phyloP scores from a whole-genome alignment of 208 protist genomes.

The Entamoeba invadens region DNA sequence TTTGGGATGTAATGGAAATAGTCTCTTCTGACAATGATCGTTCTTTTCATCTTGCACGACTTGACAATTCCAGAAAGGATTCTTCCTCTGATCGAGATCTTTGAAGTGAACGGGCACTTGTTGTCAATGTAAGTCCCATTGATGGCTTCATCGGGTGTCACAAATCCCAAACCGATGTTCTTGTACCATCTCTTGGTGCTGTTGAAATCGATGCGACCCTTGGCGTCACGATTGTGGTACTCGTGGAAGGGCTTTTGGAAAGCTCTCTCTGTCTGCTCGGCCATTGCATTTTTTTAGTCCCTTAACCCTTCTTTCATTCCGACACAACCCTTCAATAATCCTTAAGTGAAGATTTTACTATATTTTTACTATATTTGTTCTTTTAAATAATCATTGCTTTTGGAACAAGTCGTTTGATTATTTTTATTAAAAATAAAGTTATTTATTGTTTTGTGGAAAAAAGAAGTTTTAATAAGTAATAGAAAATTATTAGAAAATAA shows the following conservation, averaged over 20 bases:
- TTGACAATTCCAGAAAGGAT: constrained; percentile 88
- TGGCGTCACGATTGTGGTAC: constrained; percentile 32
- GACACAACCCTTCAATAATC: too few relatives aligned
- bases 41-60: constrained; percentile 92
- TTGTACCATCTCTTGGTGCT: constrained; percentile 70
- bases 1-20: constrained; percentile 99
- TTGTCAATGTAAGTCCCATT: constrained; percentile 97
- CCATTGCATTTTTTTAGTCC: neutral
- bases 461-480: too few relatives aligned
- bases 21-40: constrained; percentile 89
- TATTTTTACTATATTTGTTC: too few relatives aligned
- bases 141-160: constrained; percentile 77
- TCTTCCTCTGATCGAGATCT: constrained; percentile 94
- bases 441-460: too few relatives aligned
- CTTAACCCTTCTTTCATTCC: neutral
- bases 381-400: too few relatives aligned
- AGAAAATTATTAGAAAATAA: too few relatives aligned
- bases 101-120: constrained; percentile 99
- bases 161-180: constrained; percentile 93
- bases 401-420: too few relatives aligned
- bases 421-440: too few relatives aligned
- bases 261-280: constrained; percentile 51
- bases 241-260: constrained; percentile 68
- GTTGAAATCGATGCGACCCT: constrained; percentile 37
- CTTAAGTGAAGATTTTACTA: too few relatives aligned